A percentile compares a stretch with the other conserved stretches of the same genome.
These are phyloP conservation scores for Colletotrichum destructivum DNA, from an alignment of 2,329 filamentous ascomycete genomes.

Conservation along the genomic window DNA sequence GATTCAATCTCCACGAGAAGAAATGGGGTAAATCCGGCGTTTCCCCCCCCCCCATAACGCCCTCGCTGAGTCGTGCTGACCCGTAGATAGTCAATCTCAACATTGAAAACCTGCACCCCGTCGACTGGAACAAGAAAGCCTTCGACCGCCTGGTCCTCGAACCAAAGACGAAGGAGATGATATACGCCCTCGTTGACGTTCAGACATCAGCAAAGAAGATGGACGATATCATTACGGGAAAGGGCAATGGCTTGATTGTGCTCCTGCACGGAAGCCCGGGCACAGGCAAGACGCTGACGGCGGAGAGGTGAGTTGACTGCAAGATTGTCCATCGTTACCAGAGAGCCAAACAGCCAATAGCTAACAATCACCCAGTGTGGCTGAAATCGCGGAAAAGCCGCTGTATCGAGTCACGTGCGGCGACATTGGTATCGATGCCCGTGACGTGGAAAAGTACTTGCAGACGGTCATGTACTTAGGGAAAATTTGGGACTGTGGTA, in stretches of 20 bases:
- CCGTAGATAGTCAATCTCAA: neutral
- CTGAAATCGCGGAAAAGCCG: slow-evolving; percentile 53
- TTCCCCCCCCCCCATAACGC: rapidly evolving
- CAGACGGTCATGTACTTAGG: slow-evolving; percentile 50
- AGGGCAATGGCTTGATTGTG: slow-evolving; percentile 54
- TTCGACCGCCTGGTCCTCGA: slow-evolving; percentile 44
- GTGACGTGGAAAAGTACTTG: slow-evolving; percentile 52
- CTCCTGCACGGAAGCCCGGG: slow-evolving; percentile 54
- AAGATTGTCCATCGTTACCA: too few relatives aligned
- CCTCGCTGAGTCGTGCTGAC: neutral
- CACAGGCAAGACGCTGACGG: slow-evolving; percentile 56
- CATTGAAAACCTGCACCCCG: neutral
- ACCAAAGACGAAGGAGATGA: slow-evolving; percentile 47
- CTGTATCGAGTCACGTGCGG: slow-evolving; percentile 55
- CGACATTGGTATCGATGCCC: slow-evolving; percentile 52
- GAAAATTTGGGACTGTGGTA: slow-evolving; percentile 52
- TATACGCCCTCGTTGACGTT: slow-evolving; percentile 48
- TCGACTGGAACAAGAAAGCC: slow-evolving; percentile 41
- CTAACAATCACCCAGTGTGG: slow-evolving; percentile 43
- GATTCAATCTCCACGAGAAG: slow-evolving; percentile 10
- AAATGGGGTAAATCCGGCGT: slow-evolving; percentile 4
- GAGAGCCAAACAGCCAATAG: neutral
- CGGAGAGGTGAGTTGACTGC: slow-evolving; percentile 46
- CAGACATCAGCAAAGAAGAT: slow-evolving; percentile 44
- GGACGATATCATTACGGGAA: slow-evolving; percentile 53